Percentiles rank a stretch among this genome's conserved stretches.
phyloP scores from a whole-genome alignment of 2,329 filamentous ascomycete genomes.

The Aspergillus sp. region DNA sequence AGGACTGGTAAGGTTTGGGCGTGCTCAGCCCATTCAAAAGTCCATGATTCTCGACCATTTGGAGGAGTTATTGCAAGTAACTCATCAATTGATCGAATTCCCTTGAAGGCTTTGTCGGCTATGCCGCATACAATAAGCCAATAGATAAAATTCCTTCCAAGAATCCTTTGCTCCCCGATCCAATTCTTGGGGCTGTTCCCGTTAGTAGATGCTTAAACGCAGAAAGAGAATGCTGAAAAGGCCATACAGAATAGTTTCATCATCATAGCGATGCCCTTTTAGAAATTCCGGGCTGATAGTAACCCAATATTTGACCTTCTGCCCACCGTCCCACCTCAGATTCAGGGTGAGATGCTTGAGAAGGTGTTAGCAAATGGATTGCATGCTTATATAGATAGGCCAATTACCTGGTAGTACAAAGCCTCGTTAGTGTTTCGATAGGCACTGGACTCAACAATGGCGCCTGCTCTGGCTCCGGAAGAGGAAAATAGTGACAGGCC shows the following conservation, averaged over 20 bases:
- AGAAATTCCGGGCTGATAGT: conserved; percentile 20
- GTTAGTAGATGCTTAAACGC: background rate
- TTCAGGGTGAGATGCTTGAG: conserved; percentile 19
- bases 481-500: background rate
- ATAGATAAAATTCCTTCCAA: conserved; percentile 23
- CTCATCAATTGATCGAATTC: conserved; percentile 12
- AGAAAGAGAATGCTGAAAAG: background rate
- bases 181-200: conserved; percentile 17
- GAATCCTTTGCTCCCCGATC: conserved; percentile 19
- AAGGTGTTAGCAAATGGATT: too few relatives aligned
- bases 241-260: background rate
- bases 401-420: too few relatives aligned
- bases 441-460: background rate
- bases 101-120: conserved; percentile 21
- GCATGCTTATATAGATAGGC: too few relatives aligned
- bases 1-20: background rate
- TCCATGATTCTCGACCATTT: conserved; percentile 18
- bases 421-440: background rate
- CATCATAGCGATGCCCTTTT: conserved; percentile 17
- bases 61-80: conserved; percentile 16
- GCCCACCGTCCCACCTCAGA: conserved; percentile 15
- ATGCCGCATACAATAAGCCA: conserved; percentile 21
- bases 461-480: background rate
- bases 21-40: conserved; percentile 15
- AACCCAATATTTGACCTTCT: conserved; percentile 16